Percentiles rank a stretch among this genome's conserved stretches.
Conservation (phyloP, 108 stramenopile genomes). For the Nitzschia sp. region DNA sequence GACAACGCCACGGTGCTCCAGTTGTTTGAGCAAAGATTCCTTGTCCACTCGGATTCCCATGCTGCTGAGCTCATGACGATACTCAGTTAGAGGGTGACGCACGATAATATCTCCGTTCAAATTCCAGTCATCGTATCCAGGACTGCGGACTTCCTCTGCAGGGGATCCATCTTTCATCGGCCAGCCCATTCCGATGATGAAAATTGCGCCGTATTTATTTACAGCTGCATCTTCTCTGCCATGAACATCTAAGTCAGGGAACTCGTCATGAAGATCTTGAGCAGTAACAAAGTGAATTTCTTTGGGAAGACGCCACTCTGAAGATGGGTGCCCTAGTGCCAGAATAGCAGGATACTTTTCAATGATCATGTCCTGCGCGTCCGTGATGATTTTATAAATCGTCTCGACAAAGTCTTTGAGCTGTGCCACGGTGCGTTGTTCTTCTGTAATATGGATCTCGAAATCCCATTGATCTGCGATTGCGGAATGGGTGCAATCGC, state of each 20-base stretch:
- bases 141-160: slow-evolving; percentile 45
- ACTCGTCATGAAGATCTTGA: slow-evolving; percentile 44
- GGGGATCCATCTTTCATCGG: slow-evolving; percentile 48
- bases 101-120: slow-evolving; percentile 16
- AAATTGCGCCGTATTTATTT: slow-evolving; percentile 46
- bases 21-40: slow-evolving; percentile 38
- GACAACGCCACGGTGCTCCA: neutral
- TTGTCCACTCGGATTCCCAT: slow-evolving; percentile 57
- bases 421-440: slow-evolving; percentile 43
- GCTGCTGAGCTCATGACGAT: slow-evolving; percentile 46
- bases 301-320: slow-evolving; percentile 39
- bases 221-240: slow-evolving; percentile 47
- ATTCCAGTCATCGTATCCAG: slow-evolving; percentile 59
- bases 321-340: neutral
- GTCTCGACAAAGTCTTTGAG: slow-evolving; percentile 40
- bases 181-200: slow-evolving; percentile 65
- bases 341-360: slow-evolving; percentile 31
- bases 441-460: slow-evolving; percentile 40
- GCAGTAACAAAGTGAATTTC: slow-evolving; percentile 55
- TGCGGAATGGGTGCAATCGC: slow-evolving; percentile 48
- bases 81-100: slow-evolving; percentile 48
- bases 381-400: slow-evolving; percentile 55
- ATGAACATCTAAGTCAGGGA: slow-evolving; percentile 35
- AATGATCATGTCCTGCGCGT: slow-evolving; percentile 47
- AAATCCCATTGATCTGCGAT: slow-evolving; percentile 60